Percentiles rank a stretch among this genome's conserved stretches.
Conservation (phyloP, 306 rosid species). For the Fragaria vesca region DNA sequence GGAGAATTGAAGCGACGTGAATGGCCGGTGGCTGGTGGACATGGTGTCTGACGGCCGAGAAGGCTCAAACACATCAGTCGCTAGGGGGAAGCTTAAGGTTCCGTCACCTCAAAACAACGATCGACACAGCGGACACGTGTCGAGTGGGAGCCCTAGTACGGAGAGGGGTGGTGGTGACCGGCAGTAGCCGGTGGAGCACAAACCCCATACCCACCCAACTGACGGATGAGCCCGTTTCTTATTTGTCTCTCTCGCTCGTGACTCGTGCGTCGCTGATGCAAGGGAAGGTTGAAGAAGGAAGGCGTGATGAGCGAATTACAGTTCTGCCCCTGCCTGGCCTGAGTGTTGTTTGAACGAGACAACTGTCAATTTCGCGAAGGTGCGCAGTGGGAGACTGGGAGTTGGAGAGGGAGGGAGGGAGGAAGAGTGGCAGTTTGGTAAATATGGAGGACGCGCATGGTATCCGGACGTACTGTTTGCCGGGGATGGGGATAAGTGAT, state of each 20-base stretch:
- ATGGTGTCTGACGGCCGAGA: constrained; percentile 46
- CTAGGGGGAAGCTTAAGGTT: constrained; percentile 62
- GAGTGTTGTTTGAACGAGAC: background rate
- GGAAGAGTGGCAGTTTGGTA: constrained; percentile 5
- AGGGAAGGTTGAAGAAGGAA: constrained; percentile 23
- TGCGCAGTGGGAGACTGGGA: background rate
- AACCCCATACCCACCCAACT: background rate
- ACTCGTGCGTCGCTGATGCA: constrained; percentile 27
- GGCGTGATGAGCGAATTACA: constrained; percentile 27
- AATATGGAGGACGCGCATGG: background rate
- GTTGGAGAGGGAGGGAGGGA: background rate
- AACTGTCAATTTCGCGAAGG: background rate
- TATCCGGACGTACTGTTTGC: constrained; percentile 3
- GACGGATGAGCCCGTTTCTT: background rate
- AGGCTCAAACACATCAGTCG: constrained; percentile 35
- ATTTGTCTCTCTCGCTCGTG: constrained; percentile 13
- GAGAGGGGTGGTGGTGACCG: constrained; percentile 23
- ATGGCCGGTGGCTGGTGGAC: constrained; percentile 13
- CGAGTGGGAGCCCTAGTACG: constrained; percentile 23
- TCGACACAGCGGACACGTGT: constrained; percentile 28
- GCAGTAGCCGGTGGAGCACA: constrained; percentile 34
- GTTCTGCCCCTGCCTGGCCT: background rate
- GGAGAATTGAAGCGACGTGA: background rate
- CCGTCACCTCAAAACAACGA: constrained; percentile 61
- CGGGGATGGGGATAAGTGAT: background rate